A percentile compares a stretch with the other conserved stretches of the same genome.
phyloP scores from a whole-genome alignment of 371 early-diverging fungal species.

The Syncephalastrum racemosum region DNA sequence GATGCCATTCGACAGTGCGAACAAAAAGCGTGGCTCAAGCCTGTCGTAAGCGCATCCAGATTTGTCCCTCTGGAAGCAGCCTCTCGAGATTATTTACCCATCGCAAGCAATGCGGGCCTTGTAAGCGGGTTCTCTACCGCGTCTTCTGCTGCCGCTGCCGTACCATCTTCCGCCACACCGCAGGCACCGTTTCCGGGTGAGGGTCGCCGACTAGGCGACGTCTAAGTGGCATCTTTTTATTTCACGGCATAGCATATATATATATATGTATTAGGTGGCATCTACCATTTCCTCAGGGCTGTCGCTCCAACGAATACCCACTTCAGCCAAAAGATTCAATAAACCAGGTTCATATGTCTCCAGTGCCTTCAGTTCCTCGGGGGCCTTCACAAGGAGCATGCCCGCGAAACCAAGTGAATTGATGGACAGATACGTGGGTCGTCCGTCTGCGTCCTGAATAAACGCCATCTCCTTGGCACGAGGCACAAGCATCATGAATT shows the following conservation, averaged over 20 bases:
- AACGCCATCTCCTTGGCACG: slow-evolving; percentile 48
- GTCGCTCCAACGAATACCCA: no score
- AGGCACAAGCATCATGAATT: slow-evolving; percentile 76
- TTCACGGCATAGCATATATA: background rate
- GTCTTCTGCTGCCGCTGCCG: no score
- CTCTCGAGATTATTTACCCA: slow-evolving; percentile 7
- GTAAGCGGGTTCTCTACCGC: background rate
- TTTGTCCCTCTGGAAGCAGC: slow-evolving; percentile 16
- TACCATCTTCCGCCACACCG: background rate
- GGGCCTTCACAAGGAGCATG: slow-evolving; percentile 56
- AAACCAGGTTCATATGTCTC: slow-evolving; percentile 20
- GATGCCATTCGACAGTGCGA: slow-evolving; percentile 10
- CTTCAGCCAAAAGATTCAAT: no score
- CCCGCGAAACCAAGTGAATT: slow-evolving; percentile 79
- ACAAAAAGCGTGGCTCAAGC: slow-evolving; percentile 8
- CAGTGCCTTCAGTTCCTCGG: slow-evolving; percentile 51
- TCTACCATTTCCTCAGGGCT: background rate
- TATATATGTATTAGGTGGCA: background rate
- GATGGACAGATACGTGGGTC: slow-evolving; percentile 38
- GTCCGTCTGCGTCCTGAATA: slow-evolving; percentile 20
- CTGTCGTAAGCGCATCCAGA: slow-evolving; percentile 1
- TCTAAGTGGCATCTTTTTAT: background rate
- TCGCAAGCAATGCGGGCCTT: slow-evolving; percentile 1
- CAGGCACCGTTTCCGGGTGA: slow-evolving; percentile 16
- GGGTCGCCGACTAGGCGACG: slow-evolving; percentile 21